Percentiles rank a stretch among this genome's conserved stretches.
Conservation (phyloP, 2,329 filamentous ascomycete species). For the Atkinsonella texensis region DNA sequence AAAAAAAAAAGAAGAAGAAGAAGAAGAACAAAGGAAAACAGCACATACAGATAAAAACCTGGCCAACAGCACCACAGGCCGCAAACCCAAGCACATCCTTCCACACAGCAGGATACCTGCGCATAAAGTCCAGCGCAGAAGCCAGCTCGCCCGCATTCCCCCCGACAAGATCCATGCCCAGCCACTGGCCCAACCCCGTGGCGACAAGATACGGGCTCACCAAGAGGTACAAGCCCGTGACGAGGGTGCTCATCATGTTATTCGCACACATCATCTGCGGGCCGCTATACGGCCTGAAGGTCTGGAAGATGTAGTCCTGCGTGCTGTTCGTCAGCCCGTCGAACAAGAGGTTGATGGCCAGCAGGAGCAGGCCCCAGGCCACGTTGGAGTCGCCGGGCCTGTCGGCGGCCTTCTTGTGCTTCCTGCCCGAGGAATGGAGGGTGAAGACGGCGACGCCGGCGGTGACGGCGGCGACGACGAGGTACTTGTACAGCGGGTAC, state of each 20-base stretch:
- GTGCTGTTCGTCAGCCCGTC: constrained; percentile 94
- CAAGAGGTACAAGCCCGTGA: constrained; percentile 68
- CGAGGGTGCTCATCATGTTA: constrained; percentile 71
- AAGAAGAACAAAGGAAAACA: not conserved
- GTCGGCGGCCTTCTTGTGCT: constrained; percentile 33
- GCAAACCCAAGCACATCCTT: constrained; percentile 85
- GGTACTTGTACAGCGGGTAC: constrained; percentile 94
- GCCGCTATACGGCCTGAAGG: constrained; percentile 70
- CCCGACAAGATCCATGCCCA: constrained; percentile 49
- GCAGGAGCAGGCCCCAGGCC: constrained; percentile 68
- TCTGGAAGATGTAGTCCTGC: constrained; percentile 83
- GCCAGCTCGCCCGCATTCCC: constrained; percentile 63
- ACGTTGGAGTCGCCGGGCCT: constrained; percentile 43
- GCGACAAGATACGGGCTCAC: constrained; percentile 68
- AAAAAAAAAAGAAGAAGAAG: not conserved
- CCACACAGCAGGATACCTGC: constrained; percentile 67
- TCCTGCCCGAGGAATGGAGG: constrained; percentile 60
- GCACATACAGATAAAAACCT: constrained; percentile 78
- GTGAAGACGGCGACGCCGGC: constrained; percentile 91
- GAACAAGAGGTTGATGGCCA: constrained; percentile 83
- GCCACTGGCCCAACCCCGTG: constrained; percentile 50
- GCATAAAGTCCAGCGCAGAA: constrained; percentile 72
- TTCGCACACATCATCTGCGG: constrained; percentile 99
- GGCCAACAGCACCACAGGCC: constrained; percentile 79
- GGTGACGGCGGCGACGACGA: constrained; percentile 83